Conservation (phyloP, 169 alveolate genomes). For the Plasmodium gonderi region DNA sequence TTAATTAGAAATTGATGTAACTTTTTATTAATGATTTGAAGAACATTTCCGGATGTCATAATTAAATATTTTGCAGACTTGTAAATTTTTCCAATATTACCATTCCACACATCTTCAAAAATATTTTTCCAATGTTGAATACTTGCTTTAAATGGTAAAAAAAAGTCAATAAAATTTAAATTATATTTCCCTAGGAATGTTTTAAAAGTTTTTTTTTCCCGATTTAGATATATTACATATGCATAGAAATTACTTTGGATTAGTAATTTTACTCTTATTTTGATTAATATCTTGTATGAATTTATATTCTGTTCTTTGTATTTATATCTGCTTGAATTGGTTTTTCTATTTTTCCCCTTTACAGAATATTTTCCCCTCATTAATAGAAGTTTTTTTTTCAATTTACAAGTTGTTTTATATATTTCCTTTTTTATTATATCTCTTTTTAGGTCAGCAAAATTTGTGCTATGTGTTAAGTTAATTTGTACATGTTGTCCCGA, state of each 20-base stretch:
- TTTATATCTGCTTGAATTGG: not conserved
- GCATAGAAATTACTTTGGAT: slow-evolving; percentile 34
- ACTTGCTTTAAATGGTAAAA: slow-evolving; percentile 60
- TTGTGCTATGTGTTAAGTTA: not conserved
- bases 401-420: slow-evolving; percentile 14
- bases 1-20: slow-evolving; percentile 47
- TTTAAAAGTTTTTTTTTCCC: slow-evolving; percentile 46
- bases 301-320: not conserved
- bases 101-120: slow-evolving; percentile 74
- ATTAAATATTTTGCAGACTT: slow-evolving; percentile 45
- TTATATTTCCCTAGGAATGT: slow-evolving; percentile 42
- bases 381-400: not conserved
- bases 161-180: slow-evolving; percentile 54
- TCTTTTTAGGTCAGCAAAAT: slow-evolving; percentile 40
- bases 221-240: slow-evolving; percentile 38
- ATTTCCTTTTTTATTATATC: slow-evolving; percentile 39
- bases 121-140: slow-evolving; percentile 40
- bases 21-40: slow-evolving; percentile 25
- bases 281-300: slow-evolving; percentile 28
- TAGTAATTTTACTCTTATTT: slow-evolving; percentile 48
- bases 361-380: not conserved
- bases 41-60: slow-evolving; percentile 2
- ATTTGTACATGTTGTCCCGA: not conserved
- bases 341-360: not conserved
- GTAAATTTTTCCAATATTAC: slow-evolving; percentile 28